Base-by-base conservation (phyloP, 2,329 filamentous ascomycete species). In the Metarhizium sp. region DNA sequence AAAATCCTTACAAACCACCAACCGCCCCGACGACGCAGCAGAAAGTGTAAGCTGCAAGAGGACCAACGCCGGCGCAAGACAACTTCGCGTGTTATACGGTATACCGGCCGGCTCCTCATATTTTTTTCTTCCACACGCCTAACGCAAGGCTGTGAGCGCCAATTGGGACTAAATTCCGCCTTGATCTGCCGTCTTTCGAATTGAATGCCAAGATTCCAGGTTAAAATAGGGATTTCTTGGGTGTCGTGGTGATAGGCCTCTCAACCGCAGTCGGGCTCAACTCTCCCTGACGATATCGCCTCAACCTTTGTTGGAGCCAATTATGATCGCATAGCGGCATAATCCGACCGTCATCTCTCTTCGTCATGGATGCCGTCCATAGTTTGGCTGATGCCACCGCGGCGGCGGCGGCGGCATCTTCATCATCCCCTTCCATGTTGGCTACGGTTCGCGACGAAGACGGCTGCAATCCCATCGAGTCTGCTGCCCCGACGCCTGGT, bases 361-460 rank as follows among this genome's bases (percentile, higher is more conserved):
- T n/a, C 45, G 25, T 30, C 59, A 74, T 74, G 72, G 72, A 73
- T 63, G 67, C 71, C 62, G 64, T 68, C 54, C 71, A 71, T 48
- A 71, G 64, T 61, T 63, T 74, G 59, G 63, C 65, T 55, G 70
- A 72, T 51, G 34, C 57, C 55, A 64, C 66, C 51, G 49, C 57
- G 45, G 52, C 59, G 7, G n/a, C 45, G 13, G 45, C 45, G 25
- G 20, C 11, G 25, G 6, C 42, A 8, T 18, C 42, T 16, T 45
- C 42, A 20, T 20, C 18, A 45, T 45, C 42, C 14, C 40, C 8
- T 47, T 54, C 57, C 55, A 61, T 58, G 45, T 55, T 61, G 47
- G 57, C 58, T 51, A 55, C 53, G 42, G 54, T 54, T 61, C 59
- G 43, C 47, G 47, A 47, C 11, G 47, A 51, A 29, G 18, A 46